These are phyloP conservation scores for Pyricularia sp. DNA, from an alignment of 2,329 filamentous ascomycete species.

Conservation along the genomic window DNA sequence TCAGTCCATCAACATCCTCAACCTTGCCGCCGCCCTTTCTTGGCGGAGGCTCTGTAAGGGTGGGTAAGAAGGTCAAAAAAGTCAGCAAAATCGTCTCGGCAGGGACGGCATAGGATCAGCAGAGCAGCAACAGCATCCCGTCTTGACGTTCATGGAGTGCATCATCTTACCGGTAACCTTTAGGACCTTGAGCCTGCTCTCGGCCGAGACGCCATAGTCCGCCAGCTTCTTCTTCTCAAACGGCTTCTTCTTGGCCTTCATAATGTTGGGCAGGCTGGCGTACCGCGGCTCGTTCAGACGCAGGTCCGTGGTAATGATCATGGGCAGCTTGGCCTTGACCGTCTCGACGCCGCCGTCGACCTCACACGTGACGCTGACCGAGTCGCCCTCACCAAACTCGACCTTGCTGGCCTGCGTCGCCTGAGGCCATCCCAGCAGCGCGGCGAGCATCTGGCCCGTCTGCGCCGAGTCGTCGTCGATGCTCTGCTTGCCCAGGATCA, in stretches of 20 bases:
- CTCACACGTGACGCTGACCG: conserved; percentile 74
- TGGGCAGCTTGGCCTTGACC: conserved; percentile 71
- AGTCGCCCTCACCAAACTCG: conserved; percentile 60
- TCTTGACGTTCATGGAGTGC: not conserved
- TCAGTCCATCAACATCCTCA: conserved; percentile 91
- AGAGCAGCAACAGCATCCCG: not conserved
- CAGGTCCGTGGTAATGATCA: conserved; percentile 93
- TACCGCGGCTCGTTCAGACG: conserved; percentile 92
- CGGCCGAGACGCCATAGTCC: conserved; percentile 70
- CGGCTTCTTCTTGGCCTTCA: conserved; percentile 99
- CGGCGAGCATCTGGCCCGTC: conserved; percentile 97
- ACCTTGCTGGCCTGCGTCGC: conserved; percentile 89
- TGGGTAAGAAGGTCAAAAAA: not conserved
- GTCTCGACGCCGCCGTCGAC: conserved; percentile 95
- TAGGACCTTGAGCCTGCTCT: conserved; percentile 74
- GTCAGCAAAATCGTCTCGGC: conserved; percentile 8
- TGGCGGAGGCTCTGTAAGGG: conserved; percentile 62
- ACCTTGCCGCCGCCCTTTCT: conserved; percentile 95
- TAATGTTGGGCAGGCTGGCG: conserved; percentile 93
- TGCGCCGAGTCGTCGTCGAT: conserved; percentile 95
- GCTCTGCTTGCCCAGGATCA: conserved; percentile 93
- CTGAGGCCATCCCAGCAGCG: conserved; percentile 84
- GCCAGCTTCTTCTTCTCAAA: conserved; percentile 81
- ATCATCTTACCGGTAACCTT: conserved; percentile 67
- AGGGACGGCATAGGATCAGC: not conserved